Evolutionary conservation across 345 rosid species (phyloP), one percentile per base, ranked within the genome.

Genomic region (Eucalyptus viminalis): DNA sequence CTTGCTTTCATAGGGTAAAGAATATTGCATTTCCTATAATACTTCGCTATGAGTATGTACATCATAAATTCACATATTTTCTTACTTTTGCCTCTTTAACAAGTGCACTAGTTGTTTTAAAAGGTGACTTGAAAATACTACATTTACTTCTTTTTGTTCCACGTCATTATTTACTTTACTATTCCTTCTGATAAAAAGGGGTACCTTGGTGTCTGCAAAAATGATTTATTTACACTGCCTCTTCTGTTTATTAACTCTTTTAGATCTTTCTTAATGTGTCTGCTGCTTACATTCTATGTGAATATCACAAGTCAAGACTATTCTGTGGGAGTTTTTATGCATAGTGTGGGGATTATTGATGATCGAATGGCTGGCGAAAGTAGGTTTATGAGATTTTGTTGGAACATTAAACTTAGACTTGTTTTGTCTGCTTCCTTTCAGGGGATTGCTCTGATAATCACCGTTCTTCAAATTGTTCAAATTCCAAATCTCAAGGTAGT

Each of bases 401-500:
- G 51, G 60, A 88, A 25, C 51, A 69, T 27, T 43, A 11, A 34
- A 60, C 16, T 65, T 45, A 21, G 85, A 76, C 29, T 76, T 76
- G 44, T 87, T 88, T 89, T 14, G 49, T 86, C 90, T 47, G 90
- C 92, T 12, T 91, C 72, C 40, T 90, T 92, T 85, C 93, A 96
- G 99, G 99, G 99, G 89, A 96, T 98, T 92, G 98, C 99, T 14
- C 90, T 98, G 91, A 96, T 98, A 89, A 93, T 98, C 94, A 96
- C 99, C 45, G 99, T 98, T 81, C 93, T 98, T 90, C 99, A 98
- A 91, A 96, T 98, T 91, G 99, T 97, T 91, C 99, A 93, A 87
- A 93, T 98, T 86, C 99, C 99, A 83, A 98, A 97, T 93, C 99
- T 98, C 87, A 97, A 98, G 99, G 99, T 98, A 94, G 72, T 86